Evolutionary conservation across 176 grass and related monocot species (phyloP).

Genomic region (Oryza glumipatula): DNA sequence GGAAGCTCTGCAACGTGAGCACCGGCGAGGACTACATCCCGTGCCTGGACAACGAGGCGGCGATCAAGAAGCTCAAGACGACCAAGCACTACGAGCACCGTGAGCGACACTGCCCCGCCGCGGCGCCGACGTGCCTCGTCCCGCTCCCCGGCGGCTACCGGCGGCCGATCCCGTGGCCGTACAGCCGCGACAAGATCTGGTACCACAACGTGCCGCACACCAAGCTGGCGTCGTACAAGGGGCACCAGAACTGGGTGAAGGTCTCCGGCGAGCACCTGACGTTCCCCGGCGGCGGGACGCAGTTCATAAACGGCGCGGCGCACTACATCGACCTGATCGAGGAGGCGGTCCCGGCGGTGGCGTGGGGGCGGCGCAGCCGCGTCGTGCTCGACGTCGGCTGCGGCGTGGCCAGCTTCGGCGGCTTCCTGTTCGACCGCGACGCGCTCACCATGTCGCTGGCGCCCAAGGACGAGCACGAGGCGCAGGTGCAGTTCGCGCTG

Average conservation of each 20-base stretch:
- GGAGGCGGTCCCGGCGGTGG: constrained; percentile 54
- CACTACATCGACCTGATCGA: constrained; percentile 82
- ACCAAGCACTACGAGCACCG: constrained; percentile 88
- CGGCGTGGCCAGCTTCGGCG: constrained; percentile 92
- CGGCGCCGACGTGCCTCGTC: constrained; percentile 65
- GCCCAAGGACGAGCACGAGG: constrained; percentile 97
- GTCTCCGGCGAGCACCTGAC: constrained; percentile 73
- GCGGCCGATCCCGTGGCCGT: constrained; percentile 66
- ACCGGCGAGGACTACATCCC: constrained; percentile 87
- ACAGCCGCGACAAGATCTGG: constrained; percentile 90
- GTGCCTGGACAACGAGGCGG: constrained; percentile 84
- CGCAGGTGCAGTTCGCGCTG: constrained; percentile 92
- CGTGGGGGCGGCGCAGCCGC: constrained; percentile 74
- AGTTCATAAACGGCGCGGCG: constrained; percentile 70
- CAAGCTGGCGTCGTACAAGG: constrained; percentile 61
- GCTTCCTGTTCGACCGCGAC: constrained; percentile 73
- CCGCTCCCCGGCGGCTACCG: constrained; percentile 65
- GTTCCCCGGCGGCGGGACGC: constrained; percentile 82
- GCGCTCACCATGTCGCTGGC: constrained; percentile 88
- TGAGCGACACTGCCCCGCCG: constrained; percentile 84
- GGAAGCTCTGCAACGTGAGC: constrained; percentile 73
- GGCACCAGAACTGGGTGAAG: constrained; percentile 93
- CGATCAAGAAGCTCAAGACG: constrained; percentile 60
- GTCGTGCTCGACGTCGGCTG: constrained; percentile 91
- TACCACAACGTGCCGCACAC: constrained; percentile 88